Base-by-base conservation (phyloP, 768 basidiomycete genomes). In the Lactarius psammicola region DNA sequence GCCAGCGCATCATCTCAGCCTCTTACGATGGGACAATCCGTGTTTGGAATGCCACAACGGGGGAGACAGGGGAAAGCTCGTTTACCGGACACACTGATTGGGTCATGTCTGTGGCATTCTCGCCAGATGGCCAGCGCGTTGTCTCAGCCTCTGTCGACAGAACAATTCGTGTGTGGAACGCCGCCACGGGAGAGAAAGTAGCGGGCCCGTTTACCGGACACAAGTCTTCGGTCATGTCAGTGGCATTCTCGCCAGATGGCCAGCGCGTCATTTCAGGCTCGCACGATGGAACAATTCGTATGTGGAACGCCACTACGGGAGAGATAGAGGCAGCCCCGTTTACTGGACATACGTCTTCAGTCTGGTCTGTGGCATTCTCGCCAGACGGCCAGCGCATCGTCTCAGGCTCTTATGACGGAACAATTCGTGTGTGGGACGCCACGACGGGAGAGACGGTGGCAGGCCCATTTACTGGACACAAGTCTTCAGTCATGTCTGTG, bases 231-330 rank as follows among this genome's bases (percentile, higher is more conserved):
- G 58, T 68, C 20, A 4, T 0, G 2, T 68, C 63, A 8, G 66
- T 65, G 30, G 23, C 31, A 9, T 68, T 59, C 36, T 60, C 67
- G 18, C 40, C 56, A 4, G 18, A 51, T n/a, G 64, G 59, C 0
- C 38, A 28, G 18, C 71, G 31, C 15, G 23, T 81, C 56, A 77
- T 79, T 31, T 80, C 79, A 42, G 18, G 42, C 7, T 20, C 18
- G 1, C 1, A 18, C 1, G 20, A 42, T 42, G 6, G 18, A 42
- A 20, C 18, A 42, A 20, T 42, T 20, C 5, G 18, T 5, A 20
- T 42, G 42, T 42, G 42, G 42, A 42, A 42, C 6, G 20, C 20
- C 17, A 42, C 18, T 1, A 42, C 42, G 1, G 42, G 42, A 42
- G 42, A 18, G 6, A 20, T 11, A 20, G 20, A 18, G 17, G 42